A percentile compares a stretch with the other conserved stretches of the same genome.
phyloP scores from a whole-genome alignment of 2,329 filamentous ascomycete genomes.

The Alternaria conjuncta region DNA sequence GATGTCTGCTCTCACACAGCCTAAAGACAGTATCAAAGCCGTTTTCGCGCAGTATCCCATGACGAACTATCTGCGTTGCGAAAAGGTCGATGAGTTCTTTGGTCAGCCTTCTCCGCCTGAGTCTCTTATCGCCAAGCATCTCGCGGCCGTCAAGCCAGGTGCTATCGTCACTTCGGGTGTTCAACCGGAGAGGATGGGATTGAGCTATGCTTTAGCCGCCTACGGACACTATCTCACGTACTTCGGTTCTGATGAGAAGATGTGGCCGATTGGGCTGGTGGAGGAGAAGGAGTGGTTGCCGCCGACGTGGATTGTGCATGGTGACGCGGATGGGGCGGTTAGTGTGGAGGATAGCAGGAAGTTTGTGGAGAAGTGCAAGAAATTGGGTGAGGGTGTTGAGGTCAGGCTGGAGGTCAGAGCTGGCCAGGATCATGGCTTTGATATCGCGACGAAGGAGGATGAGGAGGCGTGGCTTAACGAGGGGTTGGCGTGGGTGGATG shows the following conservation, averaged over 20 bases:
- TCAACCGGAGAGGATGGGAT: constrained; percentile 22
- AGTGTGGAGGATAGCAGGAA: constrained; percentile 29
- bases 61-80: constrained; percentile 23
- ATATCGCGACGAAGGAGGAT: constrained; percentile 29
- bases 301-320: constrained; percentile 43
- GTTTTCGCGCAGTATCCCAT: constrained; percentile 40
- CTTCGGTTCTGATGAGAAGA: constrained; percentile 30
- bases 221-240: constrained; percentile 34
- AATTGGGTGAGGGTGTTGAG: constrained; percentile 17
- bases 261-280: constrained; percentile 37
- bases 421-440: constrained; percentile 43
- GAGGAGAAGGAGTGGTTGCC: constrained; percentile 32
- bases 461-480: constrained; percentile 40
- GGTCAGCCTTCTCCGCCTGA: constrained; percentile 13
- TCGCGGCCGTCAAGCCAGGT: constrained; percentile 25
- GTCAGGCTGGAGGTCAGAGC: constrained; percentile 26
- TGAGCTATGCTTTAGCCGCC: constrained; percentile 26
- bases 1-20: constrained; percentile 34
- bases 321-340: constrained; percentile 37
- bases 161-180: constrained; percentile 23
- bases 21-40: constrained; percentile 28
- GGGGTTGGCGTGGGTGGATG: constrained; percentile 34
- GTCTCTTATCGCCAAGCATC: constrained; percentile 28
- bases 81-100: background rate
- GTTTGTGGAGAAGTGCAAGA: constrained; percentile 34